Base-by-base conservation (phyloP, 2,329 filamentous ascomycete species). In the Thelonectria blattea region DNA sequence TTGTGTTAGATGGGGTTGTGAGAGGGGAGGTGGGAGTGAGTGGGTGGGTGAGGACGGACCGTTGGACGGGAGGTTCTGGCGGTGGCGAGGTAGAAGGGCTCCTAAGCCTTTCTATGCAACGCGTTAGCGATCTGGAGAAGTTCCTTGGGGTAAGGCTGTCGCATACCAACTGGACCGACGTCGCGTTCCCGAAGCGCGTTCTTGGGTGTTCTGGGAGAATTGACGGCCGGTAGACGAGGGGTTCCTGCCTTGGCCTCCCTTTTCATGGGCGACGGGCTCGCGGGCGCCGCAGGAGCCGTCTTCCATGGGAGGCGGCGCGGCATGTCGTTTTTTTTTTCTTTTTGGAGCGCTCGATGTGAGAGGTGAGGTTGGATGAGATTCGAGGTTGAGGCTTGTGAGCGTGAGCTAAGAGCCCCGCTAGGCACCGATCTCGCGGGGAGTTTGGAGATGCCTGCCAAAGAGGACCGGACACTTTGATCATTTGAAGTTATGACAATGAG, bases 221-320 rank as follows among this genome's bases (percentile, higher is more conserved):
- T 47, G 18, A 56, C 37, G 9, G 51, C 41, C 18, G 46, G 30
- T 11, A 42, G 37, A 4, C 32, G 50, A 27, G 65, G 58, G 10
- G 49, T 68, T 11, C 62, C 61, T 1, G 46, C 7, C 30, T 65
- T 66, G 4, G n/a, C 3, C n/a, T 65, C 54, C 17, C 53, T 52
- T 17, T 52, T 65, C 20, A 50, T 45, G 6, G 52, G 50, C 15
- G 34, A 55, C 7, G 63, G 61, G n/a, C 56, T 47, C 50, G 51
- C 47, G 15, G 57, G 48, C 54, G 72, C 70, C 47, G 51, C 49
- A 14, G 57, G 48, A 54, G 72, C 70, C 47, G 70, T 76, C 57
- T 81, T 79, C 83, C 83, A 85, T 2, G 83, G 83, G 7, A 86
- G 68, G 62, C 79, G 79, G 65, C 83, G 80, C 20, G 81, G 75